Base-by-base conservation (phyloP, 768 basidiomycete species). In the Macrolepiota dolichaula region DNA sequence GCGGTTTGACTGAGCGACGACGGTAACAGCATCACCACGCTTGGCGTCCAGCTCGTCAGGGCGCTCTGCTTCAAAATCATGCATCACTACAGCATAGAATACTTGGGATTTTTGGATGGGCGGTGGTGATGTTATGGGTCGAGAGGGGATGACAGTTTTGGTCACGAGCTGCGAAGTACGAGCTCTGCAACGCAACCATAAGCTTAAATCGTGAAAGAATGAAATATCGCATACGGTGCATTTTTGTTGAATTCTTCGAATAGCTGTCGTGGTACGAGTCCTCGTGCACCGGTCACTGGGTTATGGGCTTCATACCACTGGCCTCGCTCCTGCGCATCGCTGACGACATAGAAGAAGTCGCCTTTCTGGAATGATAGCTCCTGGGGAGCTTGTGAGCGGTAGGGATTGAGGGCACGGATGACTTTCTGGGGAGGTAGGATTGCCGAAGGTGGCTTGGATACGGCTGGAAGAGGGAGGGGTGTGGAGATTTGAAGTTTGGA, bases 1-100 rank as follows among this genome's bases (percentile, higher is more conserved):
- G 65, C 94, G 93, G 70, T 98, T 99, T n/a, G 96, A 98, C 73
- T 98, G 97, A 0, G 97, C 97, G 59, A 98, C 97, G 62, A 99
- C 94, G 17, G 96, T 91, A 70, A 99, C 92, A 7, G 92, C 83
- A 68, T 99, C 97, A 37, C 96, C 96, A 0, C 88, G 85, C 68
- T 91, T 94, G 1, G 96, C 96, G 63, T 96, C 96, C 50, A 99
- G 86, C 70, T 99, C 97, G 71, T 99, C 97, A 3, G 92, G 84
- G 49, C 97, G 85, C 73, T 99, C 97, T n/a, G 97, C 96, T 12
- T 79, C 72, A 67, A 99, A 99, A 69, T 98, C 96, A 69, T 98
- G 96, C 63, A 94, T 84, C 27, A 99, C 97, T 66, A 96, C 84
- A 24, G 96, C 97, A 71, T 97, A 99, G 71, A 91, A 92, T 11